These are phyloP conservation scores for Tagetes patula DNA, from an alignment of 129 eudicot genomes.

Conservation along the genomic window DNA sequence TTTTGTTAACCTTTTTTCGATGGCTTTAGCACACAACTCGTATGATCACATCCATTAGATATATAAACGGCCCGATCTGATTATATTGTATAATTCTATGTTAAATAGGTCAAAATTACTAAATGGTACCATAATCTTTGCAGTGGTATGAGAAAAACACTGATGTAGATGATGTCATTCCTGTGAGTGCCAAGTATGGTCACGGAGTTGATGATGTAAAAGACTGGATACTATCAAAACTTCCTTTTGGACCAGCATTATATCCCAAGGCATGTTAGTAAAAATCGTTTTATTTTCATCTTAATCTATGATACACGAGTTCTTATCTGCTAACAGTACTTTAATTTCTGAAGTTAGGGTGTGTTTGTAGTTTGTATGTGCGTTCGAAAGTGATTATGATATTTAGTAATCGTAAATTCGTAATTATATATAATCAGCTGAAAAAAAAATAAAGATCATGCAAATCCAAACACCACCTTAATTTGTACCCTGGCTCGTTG, in stretches of 20 bases:
- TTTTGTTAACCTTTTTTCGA: not conserved
- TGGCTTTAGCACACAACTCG: not conserved
- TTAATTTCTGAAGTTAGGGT: not conserved
- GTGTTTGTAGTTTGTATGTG: conserved; percentile 9
- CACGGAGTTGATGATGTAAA: conserved; percentile 96
- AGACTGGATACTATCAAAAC: conserved; percentile 96
- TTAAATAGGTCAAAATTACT: not conserved
- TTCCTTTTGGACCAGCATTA: conserved; percentile 88
- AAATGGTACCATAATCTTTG: conserved; percentile 24
- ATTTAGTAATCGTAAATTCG: not conserved
- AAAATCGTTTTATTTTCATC: conserved; percentile 11
- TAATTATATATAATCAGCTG: not conserved
- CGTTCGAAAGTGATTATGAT: not conserved
- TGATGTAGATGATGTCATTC: conserved; percentile 94
- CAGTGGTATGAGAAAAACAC: conserved; percentile 96
- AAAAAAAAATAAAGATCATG: not conserved
- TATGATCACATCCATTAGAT: not conserved
- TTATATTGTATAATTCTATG: not conserved
- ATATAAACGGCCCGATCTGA: too few species aligned
- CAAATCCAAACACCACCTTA: not conserved
- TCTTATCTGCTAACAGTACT: not conserved
- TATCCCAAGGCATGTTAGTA: conserved; percentile 73
- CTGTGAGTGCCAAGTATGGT: conserved; percentile 98
- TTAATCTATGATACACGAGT: conserved; percentile 10
- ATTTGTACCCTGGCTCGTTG: not conserved